Evolutionary conservation across 805 yeast species (phyloP).

Genomic region (Candida ipomoeae): DNA sequence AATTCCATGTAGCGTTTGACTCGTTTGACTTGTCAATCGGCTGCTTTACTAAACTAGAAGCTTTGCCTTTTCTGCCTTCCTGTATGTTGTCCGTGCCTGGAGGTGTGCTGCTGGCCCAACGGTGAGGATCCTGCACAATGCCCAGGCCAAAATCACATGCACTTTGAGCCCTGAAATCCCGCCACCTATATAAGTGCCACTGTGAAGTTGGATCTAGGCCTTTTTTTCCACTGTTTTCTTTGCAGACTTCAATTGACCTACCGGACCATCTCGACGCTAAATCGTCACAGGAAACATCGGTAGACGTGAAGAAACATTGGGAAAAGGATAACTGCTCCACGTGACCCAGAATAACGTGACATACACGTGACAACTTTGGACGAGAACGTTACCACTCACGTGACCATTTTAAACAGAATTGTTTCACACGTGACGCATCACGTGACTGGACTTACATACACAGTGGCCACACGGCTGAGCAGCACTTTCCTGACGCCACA

Average conservation of each 20-base stretch:
- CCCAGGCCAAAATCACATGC: conserved; percentile 2
- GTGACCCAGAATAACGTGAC: background rate
- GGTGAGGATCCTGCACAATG: background rate
- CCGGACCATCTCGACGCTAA: no score
- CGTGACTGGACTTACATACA: background rate
- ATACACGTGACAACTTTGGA: background rate
- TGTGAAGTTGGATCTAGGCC: no score
- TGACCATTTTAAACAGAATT: background rate
- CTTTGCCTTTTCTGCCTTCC: no score
- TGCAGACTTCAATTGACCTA: no score
- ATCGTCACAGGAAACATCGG: no score
- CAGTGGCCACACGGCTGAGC: background rate
- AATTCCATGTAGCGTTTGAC: background rate
- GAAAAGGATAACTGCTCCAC: no score
- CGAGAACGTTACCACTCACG: background rate
- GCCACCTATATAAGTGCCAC: background rate
- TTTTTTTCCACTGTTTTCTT: background rate
- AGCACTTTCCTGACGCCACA: background rate
- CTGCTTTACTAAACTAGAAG: no score
- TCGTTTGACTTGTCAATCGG: no score
- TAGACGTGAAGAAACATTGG: no score
- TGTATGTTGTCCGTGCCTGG: no score
- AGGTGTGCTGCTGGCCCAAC: background rate
- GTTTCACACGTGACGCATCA: background rate
- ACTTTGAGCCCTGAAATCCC: background rate